Base-by-base conservation (phyloP, 1,284 basidiomycete species). In the Irpex sp. region DNA sequence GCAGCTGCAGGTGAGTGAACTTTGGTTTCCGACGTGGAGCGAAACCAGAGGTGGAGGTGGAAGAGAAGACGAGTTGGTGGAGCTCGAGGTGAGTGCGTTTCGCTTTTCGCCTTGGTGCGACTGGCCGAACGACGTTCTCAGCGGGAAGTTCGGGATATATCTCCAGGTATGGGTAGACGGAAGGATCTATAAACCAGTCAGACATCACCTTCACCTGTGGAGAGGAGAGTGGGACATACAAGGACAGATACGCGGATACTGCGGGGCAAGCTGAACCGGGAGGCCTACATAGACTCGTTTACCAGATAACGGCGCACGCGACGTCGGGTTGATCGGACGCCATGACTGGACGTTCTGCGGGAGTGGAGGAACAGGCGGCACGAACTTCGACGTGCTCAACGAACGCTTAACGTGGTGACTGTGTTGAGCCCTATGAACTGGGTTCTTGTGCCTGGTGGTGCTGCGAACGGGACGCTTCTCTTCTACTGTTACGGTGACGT, bases 161-260 rank as follows among this genome's bases (percentile, higher is more conserved):
- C 35, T 72, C 65, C 17, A 74, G 67, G 56, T 72, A 57, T 39
- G 72, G 74, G 58, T 75, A 75, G n/a, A 67, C 64, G 7, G 74
- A 61, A 19, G 70, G 67, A 54, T 75, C 72, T 74, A 43, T 17
- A n/a, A 19, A 13, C 7, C 3, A 4, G 35, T 37, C 33, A 56
- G 57, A 57, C 33, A 15, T 57, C n/a, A 15, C 4, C 11, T n/a
- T 33, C 31, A n/a, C 33, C 35, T 57, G 50, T 15, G 7, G 51
- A 39, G 26, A 39, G 15, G 15, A n/a, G 5, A 1, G 46, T 36
- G 2, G 3, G 1, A 67, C 68, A 62, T 57, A 70, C 70, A 72
- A 49, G 66, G 70, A 39, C 63, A 67, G 46, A 72, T 58, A 31
- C 61, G 62, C 0, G 70, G 70, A 55, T 71, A 72, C 26, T 37